A percentile compares a stretch with the other conserved stretches of the same genome.
Evolutionary conservation across 495 filamentous ascomycete genomes (phyloP).

Genomic region (Podospora appendiculata): DNA sequence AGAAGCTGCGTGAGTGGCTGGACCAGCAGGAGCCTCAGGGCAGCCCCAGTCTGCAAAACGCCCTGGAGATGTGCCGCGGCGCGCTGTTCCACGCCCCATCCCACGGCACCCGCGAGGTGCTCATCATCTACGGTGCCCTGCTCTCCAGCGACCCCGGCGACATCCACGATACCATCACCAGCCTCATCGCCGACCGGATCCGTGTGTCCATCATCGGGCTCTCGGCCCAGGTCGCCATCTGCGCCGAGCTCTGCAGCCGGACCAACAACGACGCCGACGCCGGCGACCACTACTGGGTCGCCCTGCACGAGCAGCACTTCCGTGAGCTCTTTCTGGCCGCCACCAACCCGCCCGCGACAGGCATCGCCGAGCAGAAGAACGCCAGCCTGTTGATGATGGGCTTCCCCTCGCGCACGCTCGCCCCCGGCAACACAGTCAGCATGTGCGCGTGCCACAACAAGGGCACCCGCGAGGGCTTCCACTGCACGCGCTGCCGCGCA

Average conservation of each 20-base stretch:
- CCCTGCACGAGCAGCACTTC: constrained; percentile 82
- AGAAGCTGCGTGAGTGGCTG: constrained; percentile 58
- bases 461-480: constrained; percentile 79
- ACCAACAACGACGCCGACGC: constrained; percentile 77
- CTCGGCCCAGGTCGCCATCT: constrained; percentile 85
- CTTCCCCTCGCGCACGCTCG: constrained; percentile 88
- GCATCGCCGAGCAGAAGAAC: constrained; percentile 55
- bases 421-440: constrained; percentile 51
- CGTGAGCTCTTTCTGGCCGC: constrained; percentile 78
- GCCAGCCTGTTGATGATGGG: constrained; percentile 94
- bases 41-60: constrained; percentile 87
- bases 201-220: constrained; percentile 83
- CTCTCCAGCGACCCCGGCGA: constrained; percentile 88
- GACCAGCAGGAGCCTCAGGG: constrained; percentile 77
- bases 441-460: constrained; percentile 89
- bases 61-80: constrained; percentile 86
- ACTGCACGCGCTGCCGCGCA: constrained; percentile 78
- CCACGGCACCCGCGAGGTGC: constrained; percentile 86
- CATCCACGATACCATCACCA: constrained; percentile 80
- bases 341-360: constrained; percentile 81
- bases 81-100: constrained; percentile 84
- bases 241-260: constrained; percentile 73
- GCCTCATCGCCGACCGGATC: constrained; percentile 71
- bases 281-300: constrained; percentile 59
- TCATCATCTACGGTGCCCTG: constrained; percentile 87